Base-by-base conservation (phyloP, 2,329 filamentous ascomycete species). In the Neoscytalidium dimidiatum region DNA sequence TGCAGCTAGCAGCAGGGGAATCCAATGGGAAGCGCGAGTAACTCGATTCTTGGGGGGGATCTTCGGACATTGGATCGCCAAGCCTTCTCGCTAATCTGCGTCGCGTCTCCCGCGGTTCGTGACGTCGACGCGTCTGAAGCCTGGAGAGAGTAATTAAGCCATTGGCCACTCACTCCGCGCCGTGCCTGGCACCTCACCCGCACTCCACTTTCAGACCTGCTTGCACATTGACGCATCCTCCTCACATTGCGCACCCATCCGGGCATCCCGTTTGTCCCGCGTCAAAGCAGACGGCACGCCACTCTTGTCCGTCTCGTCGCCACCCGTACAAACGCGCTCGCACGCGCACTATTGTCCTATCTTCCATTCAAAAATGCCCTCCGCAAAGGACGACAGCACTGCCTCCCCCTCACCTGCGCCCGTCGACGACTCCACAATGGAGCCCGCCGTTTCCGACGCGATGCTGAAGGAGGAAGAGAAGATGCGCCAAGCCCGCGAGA, bases 381-480 rank as follows among this genome's bases (percentile, higher is more conserved):
- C 44, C 61, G 28, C 23, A 19, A 33, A 11, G 13, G 7, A 17
- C 31, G 9, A 33, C 7, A 43, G 33, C 48, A 21, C 43, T 26
- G n/a, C 17, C 38, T 33, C 61, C 26, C 2, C 49, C 28, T 26
- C 52, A 14, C 38, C 38, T 23, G 17, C 19, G 13, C 46, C 28
- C 49, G 8, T n/a, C 31, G 19, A 73, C 19, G n/a, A 56, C 11
- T 61, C 67, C 38, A 63, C 65, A 23, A 46, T 62, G 46, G 67
- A 31, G 41, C 5, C 26, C 11, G 8, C 66, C 38, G 69, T 79
- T 1, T 77, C 79, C 5, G 72, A 77, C 60, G 41, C 51, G 5
- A 57, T 64, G 51, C 51, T 58, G 71, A 75, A 26, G 79, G 82
- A 84, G 66, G 82, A 84, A 66, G 77, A 79, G 61, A 73, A 75